phyloP scores from a whole-genome alignment of 345 rosid species.

The Kandelia obovata region DNA sequence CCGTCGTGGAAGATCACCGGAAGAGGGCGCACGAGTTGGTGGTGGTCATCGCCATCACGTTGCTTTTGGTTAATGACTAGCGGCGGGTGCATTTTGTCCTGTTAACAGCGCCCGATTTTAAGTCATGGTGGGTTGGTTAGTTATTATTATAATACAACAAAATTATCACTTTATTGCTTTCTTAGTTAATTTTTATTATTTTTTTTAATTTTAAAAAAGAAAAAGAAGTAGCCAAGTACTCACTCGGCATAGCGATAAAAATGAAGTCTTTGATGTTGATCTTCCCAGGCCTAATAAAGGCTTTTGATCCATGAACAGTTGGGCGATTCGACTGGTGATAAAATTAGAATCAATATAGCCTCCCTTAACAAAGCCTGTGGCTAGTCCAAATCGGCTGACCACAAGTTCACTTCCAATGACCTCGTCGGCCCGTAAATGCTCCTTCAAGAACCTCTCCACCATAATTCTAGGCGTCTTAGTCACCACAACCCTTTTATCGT shows the following conservation, averaged over 20 bases:
- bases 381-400: conserved; percentile 62
- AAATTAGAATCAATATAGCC: conserved; percentile 14
- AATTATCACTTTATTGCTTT: too few species aligned
- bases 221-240: neutral
- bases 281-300: conserved; percentile 59
- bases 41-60: conserved; percentile 13
- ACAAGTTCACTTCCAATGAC: conserved; percentile 67
- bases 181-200: too few species aligned
- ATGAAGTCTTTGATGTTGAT: conserved; percentile 24
- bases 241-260: conserved; percentile 61
- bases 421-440: conserved; percentile 68
- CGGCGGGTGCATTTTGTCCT: conserved; percentile 53
- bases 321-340: conserved; percentile 32
- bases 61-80: conserved; percentile 19
- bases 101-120: neutral
- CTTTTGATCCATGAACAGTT: conserved; percentile 41
- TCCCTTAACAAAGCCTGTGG: conserved; percentile 51
- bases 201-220: too few species aligned
- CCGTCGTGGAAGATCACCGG: conserved; percentile 96
- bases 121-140: too few species aligned
- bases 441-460: conserved; percentile 80
- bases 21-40: conserved; percentile 43
- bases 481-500: conserved; percentile 61
- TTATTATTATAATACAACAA: too few species aligned
- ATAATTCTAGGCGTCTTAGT: conserved; percentile 67